These are phyloP conservation scores for Apiospora pterosperma DNA, from an alignment of 2,329 filamentous ascomycete genomes.

Conservation along the genomic window DNA sequence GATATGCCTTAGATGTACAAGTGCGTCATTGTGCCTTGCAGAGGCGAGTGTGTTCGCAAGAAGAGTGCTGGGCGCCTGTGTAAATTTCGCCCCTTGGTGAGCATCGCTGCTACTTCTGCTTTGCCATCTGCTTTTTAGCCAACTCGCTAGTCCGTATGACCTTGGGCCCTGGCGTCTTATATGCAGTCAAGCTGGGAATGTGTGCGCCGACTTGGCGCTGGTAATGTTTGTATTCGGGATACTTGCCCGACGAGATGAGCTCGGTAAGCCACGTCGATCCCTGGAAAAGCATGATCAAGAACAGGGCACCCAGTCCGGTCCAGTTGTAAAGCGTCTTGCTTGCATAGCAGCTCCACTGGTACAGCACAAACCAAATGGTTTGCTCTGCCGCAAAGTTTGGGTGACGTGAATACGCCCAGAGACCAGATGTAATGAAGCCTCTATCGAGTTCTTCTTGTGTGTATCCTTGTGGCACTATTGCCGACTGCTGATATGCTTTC, in stretches of 20 bases:
- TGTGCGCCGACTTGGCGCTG: constrained; percentile 81
- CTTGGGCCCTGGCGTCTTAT: constrained; percentile 33
- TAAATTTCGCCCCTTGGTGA: neutral
- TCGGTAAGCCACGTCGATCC: constrained; percentile 88
- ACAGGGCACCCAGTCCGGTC: constrained; percentile 66
- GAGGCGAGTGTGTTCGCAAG: neutral
- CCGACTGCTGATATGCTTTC: constrained; percentile 67
- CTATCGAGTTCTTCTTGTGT: constrained; percentile 77
- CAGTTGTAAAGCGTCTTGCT: constrained; percentile 73
- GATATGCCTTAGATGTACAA: neutral
- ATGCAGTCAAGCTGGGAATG: constrained; percentile 58
- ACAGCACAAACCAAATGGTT: constrained; percentile 81
- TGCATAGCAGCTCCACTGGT: constrained; percentile 81
- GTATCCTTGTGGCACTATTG: constrained; percentile 64
- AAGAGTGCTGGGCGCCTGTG: neutral
- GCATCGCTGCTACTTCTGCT: constrained; percentile 29
- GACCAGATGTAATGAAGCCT: constrained; percentile 78
- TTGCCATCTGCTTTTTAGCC: constrained; percentile 40
- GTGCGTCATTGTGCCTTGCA: neutral
- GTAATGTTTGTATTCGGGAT: constrained; percentile 83
- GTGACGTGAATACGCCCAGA: constrained; percentile 87
- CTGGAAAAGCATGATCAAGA: constrained; percentile 80
- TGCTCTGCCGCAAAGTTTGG: constrained; percentile 96
- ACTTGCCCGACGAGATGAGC: constrained; percentile 74
- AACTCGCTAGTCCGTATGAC: constrained; percentile 50